These are phyloP conservation scores for Diversispora epigaea DNA, from an alignment of 192 early-diverging fungal genomes.

Conservation along the genomic window DNA sequence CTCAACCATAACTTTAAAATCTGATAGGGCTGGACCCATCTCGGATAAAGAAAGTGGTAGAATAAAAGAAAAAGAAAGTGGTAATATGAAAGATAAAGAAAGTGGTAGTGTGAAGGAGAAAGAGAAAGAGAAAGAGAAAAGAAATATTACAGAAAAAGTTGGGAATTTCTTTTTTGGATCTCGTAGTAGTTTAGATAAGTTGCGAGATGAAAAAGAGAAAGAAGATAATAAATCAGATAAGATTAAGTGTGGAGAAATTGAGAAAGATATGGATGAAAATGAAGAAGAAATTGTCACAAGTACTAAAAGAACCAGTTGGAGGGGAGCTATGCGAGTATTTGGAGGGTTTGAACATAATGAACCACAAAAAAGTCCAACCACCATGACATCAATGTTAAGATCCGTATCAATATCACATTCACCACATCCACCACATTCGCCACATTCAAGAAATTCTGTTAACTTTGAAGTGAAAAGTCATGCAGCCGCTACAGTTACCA, in stretches of 20 bases:
- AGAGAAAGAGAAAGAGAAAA: constrained; percentile 31
- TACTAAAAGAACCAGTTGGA: constrained; percentile 29
- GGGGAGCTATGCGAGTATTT: constrained; percentile 23
- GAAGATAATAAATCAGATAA: constrained; percentile 4
- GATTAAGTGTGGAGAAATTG: not conserved
- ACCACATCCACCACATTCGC: no score
- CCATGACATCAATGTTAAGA: not conserved
- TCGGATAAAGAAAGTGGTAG: constrained; percentile 20
- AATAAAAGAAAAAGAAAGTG: constrained; percentile 3
- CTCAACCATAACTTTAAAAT: not conserved
- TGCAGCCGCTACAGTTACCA: not conserved
- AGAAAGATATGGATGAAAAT: constrained; percentile 3
- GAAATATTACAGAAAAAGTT: constrained; percentile 31
- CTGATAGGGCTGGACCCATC: constrained; percentile 19
- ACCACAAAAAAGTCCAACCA: constrained; percentile 2
- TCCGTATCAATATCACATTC: no score
- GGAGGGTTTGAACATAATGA: constrained; percentile 8
- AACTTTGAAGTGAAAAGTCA: not conserved
- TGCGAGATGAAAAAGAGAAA: constrained; percentile 28
- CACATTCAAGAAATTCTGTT: not conserved
- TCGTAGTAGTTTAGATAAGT: constrained; percentile 24
- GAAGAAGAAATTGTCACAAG: not conserved
- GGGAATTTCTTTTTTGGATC: constrained; percentile 24
- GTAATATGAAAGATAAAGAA: not conserved
- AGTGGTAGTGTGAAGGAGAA: not conserved